Evolutionary conservation across 73 alveolate species (phyloP).

Genomic region (Uronychia binucleata): DNA sequence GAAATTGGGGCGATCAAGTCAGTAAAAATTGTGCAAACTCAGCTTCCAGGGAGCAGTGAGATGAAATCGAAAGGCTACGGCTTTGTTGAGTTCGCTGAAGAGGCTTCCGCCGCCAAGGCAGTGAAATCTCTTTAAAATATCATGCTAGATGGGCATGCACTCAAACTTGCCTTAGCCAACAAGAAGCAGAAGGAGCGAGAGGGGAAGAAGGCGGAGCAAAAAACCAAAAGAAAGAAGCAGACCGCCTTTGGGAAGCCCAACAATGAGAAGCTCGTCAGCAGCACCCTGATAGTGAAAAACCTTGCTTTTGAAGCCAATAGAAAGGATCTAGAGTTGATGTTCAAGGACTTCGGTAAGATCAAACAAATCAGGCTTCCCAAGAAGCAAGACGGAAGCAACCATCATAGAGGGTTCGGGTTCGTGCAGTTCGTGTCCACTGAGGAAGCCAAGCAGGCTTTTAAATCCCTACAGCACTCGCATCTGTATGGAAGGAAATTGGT

Average conservation of each 20-base stretch:
- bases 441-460: conserved; percentile 95
- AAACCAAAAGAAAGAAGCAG: conserved; percentile 77
- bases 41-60: conserved; percentile 44
- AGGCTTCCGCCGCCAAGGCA: conserved; percentile 88
- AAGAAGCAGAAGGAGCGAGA: conserved; percentile 43
- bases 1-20: conserved; percentile 76
- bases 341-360: conserved; percentile 92
- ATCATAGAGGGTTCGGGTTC: conserved; percentile 96
- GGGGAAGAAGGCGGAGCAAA: conserved; percentile 51
- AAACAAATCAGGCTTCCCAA: conserved; percentile 94
- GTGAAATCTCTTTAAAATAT: conserved; percentile 84
- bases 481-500: conserved; percentile 96
- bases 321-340: conserved; percentile 85
- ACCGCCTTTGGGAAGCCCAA: conserved; percentile 70
- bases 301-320: conserved; percentile 94
- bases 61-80: conserved; percentile 94
- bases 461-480: conserved; percentile 90
- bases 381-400: conserved; percentile 77
- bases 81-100: conserved; percentile 89
- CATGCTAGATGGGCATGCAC: conserved; percentile 89
- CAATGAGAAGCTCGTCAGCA: conserved; percentile 66
- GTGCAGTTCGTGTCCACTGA: conserved; percentile 94
- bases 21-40: conserved; percentile 82
- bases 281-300: conserved; percentile 88
- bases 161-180: conserved; percentile 82